A percentile compares a stretch with the other conserved stretches of the same genome.
These are phyloP conservation scores for Citrullus colocynthis DNA, from an alignment of 306 rosid species.

Conservation along the genomic window DNA sequence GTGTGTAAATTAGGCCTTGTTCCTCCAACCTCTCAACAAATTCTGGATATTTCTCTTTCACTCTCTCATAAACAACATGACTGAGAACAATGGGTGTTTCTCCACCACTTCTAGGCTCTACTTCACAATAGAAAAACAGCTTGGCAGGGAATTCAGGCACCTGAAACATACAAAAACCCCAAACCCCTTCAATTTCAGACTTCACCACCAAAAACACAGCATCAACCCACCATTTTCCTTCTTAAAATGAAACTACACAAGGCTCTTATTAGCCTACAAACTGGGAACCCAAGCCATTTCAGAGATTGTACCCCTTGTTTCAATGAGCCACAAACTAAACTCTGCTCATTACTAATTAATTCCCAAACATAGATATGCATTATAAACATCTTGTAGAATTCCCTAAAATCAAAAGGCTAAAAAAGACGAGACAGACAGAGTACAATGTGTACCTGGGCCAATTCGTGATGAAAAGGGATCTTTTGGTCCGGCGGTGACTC, in stretches of 20 bases:
- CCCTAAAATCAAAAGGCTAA: background rate
- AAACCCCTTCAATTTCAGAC: background rate
- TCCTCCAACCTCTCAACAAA: constrained; percentile 59
- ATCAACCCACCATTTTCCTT: background rate
- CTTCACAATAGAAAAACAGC: constrained; percentile 74
- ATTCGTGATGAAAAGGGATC: constrained; percentile 80
- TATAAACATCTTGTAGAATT: background rate
- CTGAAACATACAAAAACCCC: constrained; percentile 17
- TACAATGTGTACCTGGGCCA: constrained; percentile 49
- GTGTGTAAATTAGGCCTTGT: constrained; percentile 54
- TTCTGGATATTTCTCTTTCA: constrained; percentile 56
- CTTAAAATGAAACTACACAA: background rate
- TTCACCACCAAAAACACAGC: background rate
- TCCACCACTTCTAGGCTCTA: constrained; percentile 67
- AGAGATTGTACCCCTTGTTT: background rate
- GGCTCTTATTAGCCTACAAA: background rate
- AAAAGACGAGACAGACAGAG: background rate
- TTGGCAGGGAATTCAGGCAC: constrained; percentile 75
- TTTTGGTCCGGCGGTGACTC: constrained; percentile 88
- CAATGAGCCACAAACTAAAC: background rate
- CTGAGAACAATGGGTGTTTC: constrained; percentile 88
- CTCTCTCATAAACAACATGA: constrained; percentile 56
- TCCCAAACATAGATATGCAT: background rate
- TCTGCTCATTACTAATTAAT: background rate
- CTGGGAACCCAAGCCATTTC: background rate